Evolutionary conservation across 148 eudicot species (phyloP).

Genomic region (Rhododendron ovatum): DNA sequence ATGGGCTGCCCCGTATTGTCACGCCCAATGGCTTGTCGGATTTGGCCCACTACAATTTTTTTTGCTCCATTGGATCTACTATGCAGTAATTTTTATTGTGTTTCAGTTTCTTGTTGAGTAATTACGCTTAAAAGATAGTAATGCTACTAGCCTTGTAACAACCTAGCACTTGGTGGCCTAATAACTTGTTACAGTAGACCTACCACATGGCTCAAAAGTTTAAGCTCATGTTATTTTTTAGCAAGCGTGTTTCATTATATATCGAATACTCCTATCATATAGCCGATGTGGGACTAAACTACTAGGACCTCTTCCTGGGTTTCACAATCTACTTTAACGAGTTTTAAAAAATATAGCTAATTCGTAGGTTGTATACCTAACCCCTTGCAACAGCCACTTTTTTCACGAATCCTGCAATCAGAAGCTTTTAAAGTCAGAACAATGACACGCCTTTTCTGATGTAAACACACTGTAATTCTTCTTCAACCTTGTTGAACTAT

Average conservation of each 20-base stretch:
- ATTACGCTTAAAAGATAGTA: neutral
- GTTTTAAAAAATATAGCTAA: neutral
- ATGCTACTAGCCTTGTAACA: neutral
- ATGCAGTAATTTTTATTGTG: neutral
- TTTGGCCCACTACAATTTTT: neutral
- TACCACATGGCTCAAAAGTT: neutral
- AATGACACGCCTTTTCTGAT: neutral
- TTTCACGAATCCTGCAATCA: neutral
- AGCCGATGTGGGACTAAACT: neutral
- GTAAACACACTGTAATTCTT: neutral
- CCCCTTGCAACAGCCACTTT: neutral
- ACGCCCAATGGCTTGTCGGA: no score
- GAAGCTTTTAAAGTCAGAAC: neutral
- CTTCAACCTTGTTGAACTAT: slow-evolving; percentile 1
- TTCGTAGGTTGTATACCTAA: neutral
- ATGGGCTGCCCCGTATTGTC: no score
- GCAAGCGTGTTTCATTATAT: neutral
- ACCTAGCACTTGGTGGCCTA: neutral
- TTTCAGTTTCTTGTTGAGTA: neutral
- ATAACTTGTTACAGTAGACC: no score
- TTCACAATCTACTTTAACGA: no score
- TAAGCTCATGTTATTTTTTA: neutral
- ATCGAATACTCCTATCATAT: no score
- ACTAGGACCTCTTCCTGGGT: neutral
- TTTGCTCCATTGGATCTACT: neutral